Evolutionary conservation across 805 yeast genomes (phyloP).

Genomic region (Ogataea chonburiensis): DNA sequence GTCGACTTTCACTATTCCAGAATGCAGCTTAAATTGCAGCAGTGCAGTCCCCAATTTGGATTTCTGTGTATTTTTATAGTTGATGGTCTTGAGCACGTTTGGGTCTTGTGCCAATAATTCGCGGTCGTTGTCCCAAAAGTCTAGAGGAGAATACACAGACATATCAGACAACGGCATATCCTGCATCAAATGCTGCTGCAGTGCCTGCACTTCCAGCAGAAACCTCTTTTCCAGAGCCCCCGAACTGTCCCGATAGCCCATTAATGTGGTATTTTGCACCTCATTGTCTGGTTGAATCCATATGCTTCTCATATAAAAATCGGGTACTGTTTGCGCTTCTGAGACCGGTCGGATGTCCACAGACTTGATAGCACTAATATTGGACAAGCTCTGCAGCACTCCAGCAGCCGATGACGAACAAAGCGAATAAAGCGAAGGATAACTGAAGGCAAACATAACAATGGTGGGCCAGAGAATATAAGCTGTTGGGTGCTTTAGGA

Average conservation of each 20-base stretch:
- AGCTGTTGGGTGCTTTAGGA: constrained; percentile 39
- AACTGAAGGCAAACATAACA: constrained; percentile 45
- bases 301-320: constrained; percentile 34
- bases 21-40: constrained; percentile 32
- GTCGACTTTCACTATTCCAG: constrained; percentile 42
- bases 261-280: not conserved
- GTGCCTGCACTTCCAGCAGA: constrained; percentile 33
- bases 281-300: constrained; percentile 32
- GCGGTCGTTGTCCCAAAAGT: constrained; percentile 41
- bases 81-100: constrained; percentile 40
- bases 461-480: constrained; percentile 52
- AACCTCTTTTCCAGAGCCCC: constrained; percentile 39
- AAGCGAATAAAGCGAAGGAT: constrained; percentile 45
- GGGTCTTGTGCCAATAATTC: constrained; percentile 32
- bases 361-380: constrained; percentile 17
- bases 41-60: constrained; percentile 28
- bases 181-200: constrained; percentile 31
- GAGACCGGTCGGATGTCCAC: constrained; percentile 17
- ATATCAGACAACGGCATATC: constrained; percentile 29
- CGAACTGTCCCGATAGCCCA: constrained; percentile 7
- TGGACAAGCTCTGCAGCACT: constrained; percentile 12
- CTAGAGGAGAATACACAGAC: constrained; percentile 41
- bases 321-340: constrained; percentile 10
- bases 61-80: constrained; percentile 25
- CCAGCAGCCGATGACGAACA: constrained; percentile 28